Base-by-base conservation (phyloP, 805 yeast species). In the Priceomyces fermenticarens region DNA sequence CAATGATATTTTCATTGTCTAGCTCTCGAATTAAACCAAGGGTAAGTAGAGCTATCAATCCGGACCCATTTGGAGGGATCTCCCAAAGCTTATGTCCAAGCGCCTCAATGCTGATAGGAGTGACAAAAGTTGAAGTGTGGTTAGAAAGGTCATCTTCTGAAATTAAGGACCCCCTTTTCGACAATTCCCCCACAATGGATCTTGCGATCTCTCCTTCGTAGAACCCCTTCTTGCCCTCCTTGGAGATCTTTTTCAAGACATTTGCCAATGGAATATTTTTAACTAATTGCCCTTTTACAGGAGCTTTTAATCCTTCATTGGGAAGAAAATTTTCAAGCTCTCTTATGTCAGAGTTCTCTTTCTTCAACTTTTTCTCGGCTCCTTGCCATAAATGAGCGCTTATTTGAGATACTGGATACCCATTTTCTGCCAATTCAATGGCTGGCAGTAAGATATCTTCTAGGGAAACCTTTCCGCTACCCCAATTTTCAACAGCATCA, bases 1-100 rank as follows among this genome's bases (percentile, higher is more conserved):
- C 69, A 10, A 70, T 60, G 12, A 52, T 54, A 3, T 76, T 75
- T 12, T 53, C 44, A 12, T 63, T 63, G 26, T 77, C 78, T 43
- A 86, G 66, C 29, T 77, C 75, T 48, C 72, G 73, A 46, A 86
- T 73, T 33, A 83, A 67, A 0, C 91, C 93, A 37, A 85, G 60
- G 0, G 91, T 81, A 12, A 84, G 63, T 37, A 86, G 64, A 0
- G 90, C 93, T 34, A 86, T 85, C 10, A 86, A 60, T 7, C 95
- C 95, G 40, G 86, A 88, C 3, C 91, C 88, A 58, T 81, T 85
- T 10, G 95, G 95, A 9, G 95, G 93, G 46, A 85, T 80, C 57
- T 86, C 93, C 87, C 90, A 83, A 17, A 86, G 66, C 23, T 69
- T 72, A 36, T 61, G 53, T 9, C 77, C 85, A 35, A 75, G 64